These are phyloP conservation scores for Beauveria asiatica DNA, from an alignment of 2,329 filamentous ascomycete species.

Conservation along the genomic window DNA sequence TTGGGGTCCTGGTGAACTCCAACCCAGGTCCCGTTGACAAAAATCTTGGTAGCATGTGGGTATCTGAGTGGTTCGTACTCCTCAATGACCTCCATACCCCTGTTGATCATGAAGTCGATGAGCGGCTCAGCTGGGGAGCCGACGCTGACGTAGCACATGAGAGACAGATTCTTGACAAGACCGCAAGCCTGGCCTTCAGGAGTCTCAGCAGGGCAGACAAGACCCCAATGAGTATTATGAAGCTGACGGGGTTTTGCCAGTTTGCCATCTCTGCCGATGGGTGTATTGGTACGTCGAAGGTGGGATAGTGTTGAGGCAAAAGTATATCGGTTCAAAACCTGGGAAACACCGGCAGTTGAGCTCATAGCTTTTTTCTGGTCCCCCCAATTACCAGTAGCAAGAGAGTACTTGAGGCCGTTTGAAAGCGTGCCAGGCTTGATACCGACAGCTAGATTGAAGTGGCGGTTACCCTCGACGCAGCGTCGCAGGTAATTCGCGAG, in stretches of 20 bases:
- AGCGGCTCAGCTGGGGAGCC: slow-evolving; percentile 86
- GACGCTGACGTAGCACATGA: slow-evolving; percentile 98
- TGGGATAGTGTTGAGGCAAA: slow-evolving; percentile 95
- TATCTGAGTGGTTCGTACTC: slow-evolving; percentile 83
- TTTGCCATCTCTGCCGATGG: slow-evolving; percentile 95
- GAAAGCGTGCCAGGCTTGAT: slow-evolving; percentile 88
- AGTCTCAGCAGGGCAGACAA: slow-evolving; percentile 95
- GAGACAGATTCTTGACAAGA: slow-evolving; percentile 91
- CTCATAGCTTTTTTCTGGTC: slow-evolving; percentile 97
- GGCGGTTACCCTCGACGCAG: slow-evolving; percentile 79
- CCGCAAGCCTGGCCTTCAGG: slow-evolving; percentile 98
- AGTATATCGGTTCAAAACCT: slow-evolving; percentile 95
- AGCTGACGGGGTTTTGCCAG: slow-evolving; percentile 95
- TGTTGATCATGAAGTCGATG: slow-evolving; percentile 88
- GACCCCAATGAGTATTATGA: slow-evolving; percentile 97
- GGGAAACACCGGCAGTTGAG: slow-evolving; percentile 92
- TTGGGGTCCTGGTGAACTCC: slow-evolving; percentile 87
- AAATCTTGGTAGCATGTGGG: slow-evolving; percentile 92
- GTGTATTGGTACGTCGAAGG: slow-evolving; percentile 93
- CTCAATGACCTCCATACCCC: slow-evolving; percentile 93
- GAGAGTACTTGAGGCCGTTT: slow-evolving; percentile 89
- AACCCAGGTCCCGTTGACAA: slow-evolving; percentile 97
- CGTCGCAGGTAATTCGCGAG: slow-evolving; percentile 85
- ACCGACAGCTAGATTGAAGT: slow-evolving; percentile 85
- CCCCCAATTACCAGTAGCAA: slow-evolving; percentile 98